Base-by-base conservation (phyloP, 345 rosid genomes). In the Sisymbrium irio region DNA sequence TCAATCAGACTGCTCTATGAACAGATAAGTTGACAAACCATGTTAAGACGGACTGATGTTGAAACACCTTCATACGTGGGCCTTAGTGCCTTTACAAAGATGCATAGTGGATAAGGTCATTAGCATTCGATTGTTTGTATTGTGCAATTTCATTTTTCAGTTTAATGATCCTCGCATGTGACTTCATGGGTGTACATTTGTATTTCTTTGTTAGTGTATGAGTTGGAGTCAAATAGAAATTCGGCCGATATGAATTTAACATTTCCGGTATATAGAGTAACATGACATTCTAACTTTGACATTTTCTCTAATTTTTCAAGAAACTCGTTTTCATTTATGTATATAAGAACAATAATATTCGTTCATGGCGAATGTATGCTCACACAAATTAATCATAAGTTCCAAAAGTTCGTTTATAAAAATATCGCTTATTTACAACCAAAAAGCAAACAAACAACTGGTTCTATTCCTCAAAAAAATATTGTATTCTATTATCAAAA, bases 381-480 rank as follows among this genome's bases (percentile, higher is more conserved):
- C 67, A 37, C 44, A 59, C 53, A 74, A 56, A 66, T 46, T 3
- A 33, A 39, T 7, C 10, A 3, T 1, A 46, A 20, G 9, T 8
- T 13, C 58, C 47, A 73, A n/a, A 22, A 22, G 47, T 57, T 33
- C 36, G 39, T 50, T 59, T 50, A 67, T 46, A 32, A 61, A 51
- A 32, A 67, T 27, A 67, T 50, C n/a, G 18, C 22, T 9, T 58
- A 74, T 66, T 28, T 75, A 75, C 73, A 67, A 46, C 25, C 25
- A 22, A 22, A 22, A 22, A 22, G n/a, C 25, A 51, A 47, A 75
- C 46, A 62, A 13, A 18, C 32, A 74, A 49, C 5, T 41, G 32
- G 56, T 9, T 20, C n/a, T 44, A 13, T 61, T 7, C 9, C 50
- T 14, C 49, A 3, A 35, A 68, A 71, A 49, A 27, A 5, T 56